A percentile compares a stretch with the other conserved stretches of the same genome.
Evolutionary conservation across 768 basidiomycete species (phyloP).

Genomic region (Leccinum longicurvipes): DNA sequence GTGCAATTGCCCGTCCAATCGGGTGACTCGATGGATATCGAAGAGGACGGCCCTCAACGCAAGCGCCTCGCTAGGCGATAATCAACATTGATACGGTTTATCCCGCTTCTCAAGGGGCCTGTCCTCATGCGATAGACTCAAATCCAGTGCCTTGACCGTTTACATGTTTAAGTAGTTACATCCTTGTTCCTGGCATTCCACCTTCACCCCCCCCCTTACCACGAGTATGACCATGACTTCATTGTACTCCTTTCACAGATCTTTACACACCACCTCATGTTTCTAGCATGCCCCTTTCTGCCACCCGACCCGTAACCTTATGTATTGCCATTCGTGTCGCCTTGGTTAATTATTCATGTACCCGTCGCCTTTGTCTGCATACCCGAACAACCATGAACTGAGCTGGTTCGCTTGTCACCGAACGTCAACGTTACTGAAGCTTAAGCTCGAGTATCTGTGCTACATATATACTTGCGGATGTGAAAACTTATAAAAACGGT

Average conservation of each 20-base stretch:
- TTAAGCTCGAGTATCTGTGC: not conserved
- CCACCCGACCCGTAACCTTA: not conserved
- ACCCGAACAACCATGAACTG: not conserved
- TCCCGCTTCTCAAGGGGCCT: not conserved
- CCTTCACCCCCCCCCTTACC: not conserved
- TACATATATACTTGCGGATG: not conserved
- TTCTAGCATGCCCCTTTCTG: not conserved
- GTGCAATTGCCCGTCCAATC: slow-evolving; percentile 40
- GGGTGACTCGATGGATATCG: slow-evolving; percentile 66
- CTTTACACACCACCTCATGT: slow-evolving; percentile 6
- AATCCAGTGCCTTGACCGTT: not conserved
- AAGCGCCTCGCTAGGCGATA: slow-evolving; percentile 69
- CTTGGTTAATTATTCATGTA: slow-evolving; percentile 18
- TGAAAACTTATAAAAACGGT: too few relatives aligned
- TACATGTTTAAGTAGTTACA: slow-evolving; percentile 11
- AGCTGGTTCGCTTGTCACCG: not conserved
- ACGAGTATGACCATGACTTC: slow-evolving; percentile 9
- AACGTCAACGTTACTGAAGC: not conserved
- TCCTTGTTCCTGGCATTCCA: not conserved
- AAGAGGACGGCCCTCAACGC: slow-evolving; percentile 72
- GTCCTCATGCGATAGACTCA: not conserved
- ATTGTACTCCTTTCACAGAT: slow-evolving; percentile 13
- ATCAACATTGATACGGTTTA: not conserved
- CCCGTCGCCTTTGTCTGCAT: not conserved
- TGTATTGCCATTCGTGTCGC: slow-evolving; percentile 15